phyloP scores from a whole-genome alignment of 768 basidiomycete genomes.

The Glaciozyma antarctica region DNA sequence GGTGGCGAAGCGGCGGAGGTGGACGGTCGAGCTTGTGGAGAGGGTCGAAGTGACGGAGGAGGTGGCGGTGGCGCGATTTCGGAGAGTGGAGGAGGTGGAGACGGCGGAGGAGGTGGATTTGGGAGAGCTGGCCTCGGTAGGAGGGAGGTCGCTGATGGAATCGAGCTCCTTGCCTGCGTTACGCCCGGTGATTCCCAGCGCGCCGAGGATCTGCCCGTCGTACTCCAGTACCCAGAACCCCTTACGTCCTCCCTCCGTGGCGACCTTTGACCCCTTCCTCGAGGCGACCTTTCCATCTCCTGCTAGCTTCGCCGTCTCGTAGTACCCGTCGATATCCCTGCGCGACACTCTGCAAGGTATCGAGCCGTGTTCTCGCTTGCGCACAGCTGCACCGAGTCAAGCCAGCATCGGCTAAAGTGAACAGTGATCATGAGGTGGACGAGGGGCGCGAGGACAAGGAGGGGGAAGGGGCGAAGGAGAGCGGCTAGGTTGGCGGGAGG shows the following conservation, averaged over 20 bases:
- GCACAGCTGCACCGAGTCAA: neutral
- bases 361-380: neutral
- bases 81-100: neutral
- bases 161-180: slow-evolving; percentile 24
- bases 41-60: neutral
- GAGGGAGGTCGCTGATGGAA: slow-evolving; percentile 17
- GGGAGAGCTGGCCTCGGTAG: neutral
- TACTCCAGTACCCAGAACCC: slow-evolving; percentile 31
- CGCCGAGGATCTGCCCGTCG: slow-evolving; percentile 25
- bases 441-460: slow-evolving; percentile 4
- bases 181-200: slow-evolving; percentile 16
- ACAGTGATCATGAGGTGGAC: slow-evolving; percentile 13
- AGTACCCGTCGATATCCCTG: slow-evolving; percentile 20
- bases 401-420: slow-evolving; percentile 16
- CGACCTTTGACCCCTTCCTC: slow-evolving; percentile 10
- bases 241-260: slow-evolving; percentile 1
- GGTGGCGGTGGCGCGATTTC: neutral
- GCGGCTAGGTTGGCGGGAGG: slow-evolving; percentile 22
- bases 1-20: slow-evolving; percentile 24
- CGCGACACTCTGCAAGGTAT: neutral
- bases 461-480: slow-evolving; percentile 9
- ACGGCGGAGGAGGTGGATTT: slow-evolving; percentile 6
- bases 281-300: neutral
- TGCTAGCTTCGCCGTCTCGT: neutral
- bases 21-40: slow-evolving; percentile 11